Percentiles rank a stretch among this genome's conserved stretches.
Conservation (phyloP, 768 basidiomycete genomes). For the Tulasnella sp. region DNA sequence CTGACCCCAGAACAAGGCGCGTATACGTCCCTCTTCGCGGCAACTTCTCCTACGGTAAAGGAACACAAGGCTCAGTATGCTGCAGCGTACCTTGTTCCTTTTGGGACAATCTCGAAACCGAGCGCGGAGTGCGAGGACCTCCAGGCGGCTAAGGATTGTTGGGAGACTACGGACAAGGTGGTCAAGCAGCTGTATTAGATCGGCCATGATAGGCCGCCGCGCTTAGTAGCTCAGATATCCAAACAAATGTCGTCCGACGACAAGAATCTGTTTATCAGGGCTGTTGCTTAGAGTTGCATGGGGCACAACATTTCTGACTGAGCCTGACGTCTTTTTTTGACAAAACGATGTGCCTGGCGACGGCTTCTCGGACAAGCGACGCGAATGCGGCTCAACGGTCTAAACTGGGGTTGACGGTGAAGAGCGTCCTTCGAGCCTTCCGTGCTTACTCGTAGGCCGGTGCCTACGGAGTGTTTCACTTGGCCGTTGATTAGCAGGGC, state of each 20-base stretch:
- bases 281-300: not conserved
- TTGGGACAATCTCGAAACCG: slow-evolving; percentile 12
- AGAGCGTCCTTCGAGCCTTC: not conserved
- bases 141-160: slow-evolving; percentile 18
- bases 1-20: slow-evolving; percentile 12
- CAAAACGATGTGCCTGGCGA: no score
- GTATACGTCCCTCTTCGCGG: slow-evolving; percentile 26
- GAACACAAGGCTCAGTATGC: not conserved
- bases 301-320: not conserved
- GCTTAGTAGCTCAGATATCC: no score
- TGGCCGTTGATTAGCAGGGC: not conserved
- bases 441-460: not conserved
- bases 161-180: slow-evolving; percentile 15
- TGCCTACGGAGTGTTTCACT: not conserved
- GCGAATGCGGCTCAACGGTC: no score
- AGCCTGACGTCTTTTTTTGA: not conserved
- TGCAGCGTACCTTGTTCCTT: slow-evolving; percentile 23
- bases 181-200: not conserved
- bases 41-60: slow-evolving; percentile 18
- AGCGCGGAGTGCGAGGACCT: slow-evolving; percentile 23
- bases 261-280: not conserved
- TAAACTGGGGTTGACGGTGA: not conserved
- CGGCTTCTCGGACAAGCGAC: not conserved
- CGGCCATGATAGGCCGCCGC: not conserved
- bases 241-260: no score